A percentile compares a stretch with the other conserved stretches of the same genome.
These are phyloP conservation scores for Cordyceps pruinosa DNA, from an alignment of 2,329 filamentous ascomycete genomes.

Conservation along the genomic window DNA sequence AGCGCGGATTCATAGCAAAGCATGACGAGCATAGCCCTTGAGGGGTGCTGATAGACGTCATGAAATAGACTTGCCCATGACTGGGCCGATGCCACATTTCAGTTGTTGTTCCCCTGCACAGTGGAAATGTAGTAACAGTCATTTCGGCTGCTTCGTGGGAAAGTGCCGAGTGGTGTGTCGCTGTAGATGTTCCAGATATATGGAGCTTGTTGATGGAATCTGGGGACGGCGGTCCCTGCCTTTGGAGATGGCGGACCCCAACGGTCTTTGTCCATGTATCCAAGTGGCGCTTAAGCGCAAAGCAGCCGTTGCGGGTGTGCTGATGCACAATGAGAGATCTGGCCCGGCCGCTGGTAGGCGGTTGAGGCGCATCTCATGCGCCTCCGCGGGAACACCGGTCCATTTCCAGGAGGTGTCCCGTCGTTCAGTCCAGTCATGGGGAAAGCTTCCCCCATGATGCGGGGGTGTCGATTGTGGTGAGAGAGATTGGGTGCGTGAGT, in stretches of 20 bases:
- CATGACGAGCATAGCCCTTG: not conserved
- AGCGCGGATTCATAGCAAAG: conserved; percentile 8
- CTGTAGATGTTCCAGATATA: not conserved
- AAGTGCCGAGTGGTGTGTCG: not conserved
- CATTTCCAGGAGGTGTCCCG: not conserved
- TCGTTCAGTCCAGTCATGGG: not conserved
- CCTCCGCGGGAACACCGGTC: not conserved
- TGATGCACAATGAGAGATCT: not conserved
- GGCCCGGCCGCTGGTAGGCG: not conserved
- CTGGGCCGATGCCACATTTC: conserved; percentile 2
- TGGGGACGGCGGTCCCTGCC: not conserved
- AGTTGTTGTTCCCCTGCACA: not conserved
- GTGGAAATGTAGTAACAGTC: not conserved
- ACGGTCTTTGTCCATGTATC: not conserved
- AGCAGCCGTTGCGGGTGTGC: not conserved
- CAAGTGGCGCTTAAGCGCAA: not conserved
- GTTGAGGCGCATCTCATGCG: not conserved
- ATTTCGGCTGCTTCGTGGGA: not conserved
- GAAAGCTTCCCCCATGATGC: not conserved
- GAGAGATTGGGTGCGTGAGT: not conserved
- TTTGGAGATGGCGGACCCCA: not conserved
- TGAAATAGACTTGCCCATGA: conserved; percentile 6
- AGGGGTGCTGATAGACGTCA: not conserved
- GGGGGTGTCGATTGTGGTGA: not conserved
- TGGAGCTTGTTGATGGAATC: not conserved